Percentiles rank a stretch among this genome's conserved stretches.
Conservation (phyloP, 257 asterid genomes). For the Primulina eburnea region DNA sequence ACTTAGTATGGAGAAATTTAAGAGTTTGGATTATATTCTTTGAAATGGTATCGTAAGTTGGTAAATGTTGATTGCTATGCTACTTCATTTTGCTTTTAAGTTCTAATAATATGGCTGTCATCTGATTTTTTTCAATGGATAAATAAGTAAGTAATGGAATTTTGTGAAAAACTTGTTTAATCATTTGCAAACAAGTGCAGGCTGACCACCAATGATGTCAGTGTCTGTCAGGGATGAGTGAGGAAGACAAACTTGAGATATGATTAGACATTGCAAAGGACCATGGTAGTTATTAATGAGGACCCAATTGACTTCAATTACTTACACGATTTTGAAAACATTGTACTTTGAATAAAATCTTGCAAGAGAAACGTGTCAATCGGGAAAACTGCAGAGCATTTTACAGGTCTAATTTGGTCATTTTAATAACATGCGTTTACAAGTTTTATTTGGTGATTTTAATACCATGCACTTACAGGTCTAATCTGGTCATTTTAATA, state of each 20-base stretch:
- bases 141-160: not conserved
- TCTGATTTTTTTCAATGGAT: not conserved
- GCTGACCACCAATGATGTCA: not conserved
- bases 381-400: not conserved
- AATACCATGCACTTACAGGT: not conserved
- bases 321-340: not conserved
- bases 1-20: not conserved
- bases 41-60: not conserved
- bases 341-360: not conserved
- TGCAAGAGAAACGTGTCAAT: not conserved
- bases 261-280: not conserved
- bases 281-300: not conserved
- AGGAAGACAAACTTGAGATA: not conserved
- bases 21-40: not conserved
- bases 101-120: not conserved
- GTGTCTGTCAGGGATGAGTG: not conserved
- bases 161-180: conserved; percentile 20
- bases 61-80: not conserved
- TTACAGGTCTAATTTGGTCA: not conserved
- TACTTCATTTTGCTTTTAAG: not conserved
- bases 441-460: not conserved
- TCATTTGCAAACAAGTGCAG: not conserved
- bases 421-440: too few relatives aligned
- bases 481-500: not conserved
- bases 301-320: not conserved